Percentiles rank a stretch among this genome's conserved stretches.
Conservation (phyloP, 1,139 yeast genomes). For the Pichia sp. region DNA sequence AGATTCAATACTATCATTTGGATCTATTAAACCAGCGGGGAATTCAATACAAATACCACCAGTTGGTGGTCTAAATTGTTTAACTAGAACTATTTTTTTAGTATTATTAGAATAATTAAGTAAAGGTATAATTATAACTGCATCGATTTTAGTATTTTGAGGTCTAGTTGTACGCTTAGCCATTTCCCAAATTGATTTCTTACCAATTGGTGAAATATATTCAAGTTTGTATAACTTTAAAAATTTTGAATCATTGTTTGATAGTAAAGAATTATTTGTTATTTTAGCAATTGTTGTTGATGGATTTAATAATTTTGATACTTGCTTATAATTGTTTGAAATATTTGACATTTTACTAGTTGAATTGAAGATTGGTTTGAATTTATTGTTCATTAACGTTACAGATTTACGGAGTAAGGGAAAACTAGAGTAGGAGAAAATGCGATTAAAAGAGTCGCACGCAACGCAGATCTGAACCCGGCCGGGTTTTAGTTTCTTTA, state of each 20-base stretch:
- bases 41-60: slow-evolving; percentile 82
- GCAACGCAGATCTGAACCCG: too few species aligned
- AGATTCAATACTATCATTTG: slow-evolving; percentile 63
- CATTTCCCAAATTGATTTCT: slow-evolving; percentile 77
- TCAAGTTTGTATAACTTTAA: slow-evolving; percentile 54
- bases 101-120: slow-evolving; percentile 34
- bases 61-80: slow-evolving; percentile 90
- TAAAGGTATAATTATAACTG: slow-evolving; percentile 80
- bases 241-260: slow-evolving; percentile 47
- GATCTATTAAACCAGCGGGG: slow-evolving; percentile 93
- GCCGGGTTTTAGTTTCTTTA: too few species aligned
- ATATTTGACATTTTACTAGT: slow-evolving; percentile 4
- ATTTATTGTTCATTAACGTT: too few species aligned
- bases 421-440: too few species aligned
- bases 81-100: slow-evolving; percentile 60
- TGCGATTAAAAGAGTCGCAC: too few species aligned
- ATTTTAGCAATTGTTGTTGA: slow-evolving; percentile 30
- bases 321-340: slow-evolving; percentile 4
- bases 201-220: slow-evolving; percentile 65
- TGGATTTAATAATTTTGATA: slow-evolving; percentile 12
- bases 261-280: slow-evolving; percentile 29
- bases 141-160: slow-evolving; percentile 62
- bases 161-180: slow-evolving; percentile 79
- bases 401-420: too few species aligned
- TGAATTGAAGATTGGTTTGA: not conserved